These are phyloP conservation scores for Chenopodium berlandieri DNA, from an alignment of 148 eudicot genomes.

Conservation along the genomic window DNA sequence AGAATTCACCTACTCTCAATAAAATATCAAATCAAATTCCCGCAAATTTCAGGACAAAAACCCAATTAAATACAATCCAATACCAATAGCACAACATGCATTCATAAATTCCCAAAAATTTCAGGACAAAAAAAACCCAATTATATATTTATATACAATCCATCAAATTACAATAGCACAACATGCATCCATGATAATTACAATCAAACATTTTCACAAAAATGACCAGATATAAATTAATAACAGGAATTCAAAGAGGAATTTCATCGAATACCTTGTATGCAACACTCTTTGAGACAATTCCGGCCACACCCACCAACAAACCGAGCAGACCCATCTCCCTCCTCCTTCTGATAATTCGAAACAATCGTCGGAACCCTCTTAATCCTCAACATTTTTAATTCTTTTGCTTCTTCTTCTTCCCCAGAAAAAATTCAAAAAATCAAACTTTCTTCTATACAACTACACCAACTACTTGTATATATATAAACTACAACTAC, in stretches of 20 bases:
- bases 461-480: background rate
- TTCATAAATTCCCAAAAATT: background rate
- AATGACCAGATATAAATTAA: background rate
- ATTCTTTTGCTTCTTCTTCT: no score
- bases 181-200: background rate
- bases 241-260: background rate
- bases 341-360: conserved; percentile 88
- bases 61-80: background rate
- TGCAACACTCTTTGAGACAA: conserved; percentile 81
- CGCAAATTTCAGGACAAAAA: background rate
- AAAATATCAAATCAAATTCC: background rate
- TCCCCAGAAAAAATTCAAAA: background rate
- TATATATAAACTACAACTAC: background rate
- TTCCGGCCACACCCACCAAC: conserved; percentile 82
- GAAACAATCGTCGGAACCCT: conserved; percentile 93
- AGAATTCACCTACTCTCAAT: no score
- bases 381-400: conserved; percentile 76
- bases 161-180: background rate
- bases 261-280: conserved; percentile 53
- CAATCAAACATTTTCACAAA: background rate
- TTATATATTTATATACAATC: background rate
- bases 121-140: background rate
- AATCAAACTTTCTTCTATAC: background rate
- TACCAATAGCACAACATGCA: background rate
- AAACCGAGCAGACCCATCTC: conserved; percentile 43